Evolutionary conservation across 106 monocot species (phyloP).

Genomic region (Chionographis japonica): DNA sequence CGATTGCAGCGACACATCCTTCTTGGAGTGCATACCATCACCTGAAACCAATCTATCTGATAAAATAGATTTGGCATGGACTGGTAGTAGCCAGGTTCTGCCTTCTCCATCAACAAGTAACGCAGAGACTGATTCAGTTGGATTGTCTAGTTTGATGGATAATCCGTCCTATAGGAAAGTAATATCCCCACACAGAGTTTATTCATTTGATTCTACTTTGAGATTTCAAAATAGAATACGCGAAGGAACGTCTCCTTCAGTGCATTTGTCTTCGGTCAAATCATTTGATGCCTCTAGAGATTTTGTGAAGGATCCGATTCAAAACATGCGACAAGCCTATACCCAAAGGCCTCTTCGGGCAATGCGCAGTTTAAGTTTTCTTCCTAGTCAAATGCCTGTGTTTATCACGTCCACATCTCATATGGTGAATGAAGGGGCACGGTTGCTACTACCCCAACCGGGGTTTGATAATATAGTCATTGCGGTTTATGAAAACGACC

Average conservation of each 20-base stretch:
- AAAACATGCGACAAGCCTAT: constrained; percentile 34
- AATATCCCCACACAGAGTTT: constrained; percentile 47
- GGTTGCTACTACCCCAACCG: constrained; percentile 55
- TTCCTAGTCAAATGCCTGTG: constrained; percentile 25
- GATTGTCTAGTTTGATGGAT: constrained; percentile 18
- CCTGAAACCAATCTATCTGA: constrained; percentile 52
- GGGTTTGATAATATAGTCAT: constrained; percentile 32
- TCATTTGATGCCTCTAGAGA: constrained; percentile 38
- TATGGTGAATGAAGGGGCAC: constrained; percentile 43
- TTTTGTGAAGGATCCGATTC: constrained; percentile 11
- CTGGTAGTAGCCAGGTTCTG: constrained; percentile 30
- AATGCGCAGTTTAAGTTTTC: constrained; percentile 37
- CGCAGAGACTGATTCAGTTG: constrained; percentile 14
- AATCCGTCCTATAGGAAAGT: constrained; percentile 29
- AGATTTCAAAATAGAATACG: constrained; percentile 28
- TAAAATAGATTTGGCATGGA: constrained; percentile 90
- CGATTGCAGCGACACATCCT: constrained; percentile 2
- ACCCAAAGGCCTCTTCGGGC: constrained; percentile 35
- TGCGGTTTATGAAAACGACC: constrained; percentile 82
- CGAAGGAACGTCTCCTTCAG: constrained; percentile 21
- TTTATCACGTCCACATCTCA: constrained; percentile 40
- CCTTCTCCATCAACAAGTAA: not conserved
- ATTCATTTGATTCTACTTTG: constrained; percentile 72
- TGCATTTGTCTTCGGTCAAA: constrained; percentile 36
- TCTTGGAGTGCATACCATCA: constrained; percentile 15